Evolutionary conservation across 495 filamentous ascomycete species (phyloP), one percentile per base, ranked within the genome.

Genomic region (Bombardia bombarda): DNA sequence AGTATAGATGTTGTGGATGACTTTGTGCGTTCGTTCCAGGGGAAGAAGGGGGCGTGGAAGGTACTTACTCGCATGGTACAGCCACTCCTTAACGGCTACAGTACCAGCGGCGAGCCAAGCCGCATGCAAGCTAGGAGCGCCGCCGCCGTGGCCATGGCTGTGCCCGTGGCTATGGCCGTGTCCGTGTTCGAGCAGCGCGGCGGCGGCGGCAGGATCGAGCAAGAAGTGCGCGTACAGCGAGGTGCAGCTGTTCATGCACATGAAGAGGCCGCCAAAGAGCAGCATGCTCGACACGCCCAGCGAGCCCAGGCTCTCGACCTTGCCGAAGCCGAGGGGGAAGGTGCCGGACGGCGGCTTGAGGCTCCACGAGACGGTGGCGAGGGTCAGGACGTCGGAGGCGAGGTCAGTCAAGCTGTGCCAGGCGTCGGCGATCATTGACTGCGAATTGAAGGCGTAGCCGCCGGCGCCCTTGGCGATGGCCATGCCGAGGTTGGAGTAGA

Each of bases 81-180:
- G 68, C 85, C 90, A 98, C 61, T 98, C 92, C 67, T 98, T 98
- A 41, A 95, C 67, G 2, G 86, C 62, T 38, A 98, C 93, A 2
- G 87, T 92, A 3, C 86, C 89, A 13, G 76, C 86, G n/a, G 92
- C 92, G 18, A 98, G 63, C 92, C 92, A 98, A 14, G 87, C 90
- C 7, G 92, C 92, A 56, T 96, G 85, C 44, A 97, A 73, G 56
- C 82, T 90, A 0, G 92, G 92, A 13, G 66, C 70, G 50, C 82
- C 79, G 50, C 82, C 79, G 4, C 73, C 75, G 54, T 89, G 85
- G 5, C 66, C 64, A 49, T 83, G 81, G 14, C 64, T 57, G 51
- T 87, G 83, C 19, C 63, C 55, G 45, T 75, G 70, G 10, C 73
- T 55, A 47, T 88, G 77, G 21, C 73, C 73, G 46, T 87, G 77